Conservation (phyloP, 768 basidiomycete genomes). For the Podaxis carcinomalis region DNA sequence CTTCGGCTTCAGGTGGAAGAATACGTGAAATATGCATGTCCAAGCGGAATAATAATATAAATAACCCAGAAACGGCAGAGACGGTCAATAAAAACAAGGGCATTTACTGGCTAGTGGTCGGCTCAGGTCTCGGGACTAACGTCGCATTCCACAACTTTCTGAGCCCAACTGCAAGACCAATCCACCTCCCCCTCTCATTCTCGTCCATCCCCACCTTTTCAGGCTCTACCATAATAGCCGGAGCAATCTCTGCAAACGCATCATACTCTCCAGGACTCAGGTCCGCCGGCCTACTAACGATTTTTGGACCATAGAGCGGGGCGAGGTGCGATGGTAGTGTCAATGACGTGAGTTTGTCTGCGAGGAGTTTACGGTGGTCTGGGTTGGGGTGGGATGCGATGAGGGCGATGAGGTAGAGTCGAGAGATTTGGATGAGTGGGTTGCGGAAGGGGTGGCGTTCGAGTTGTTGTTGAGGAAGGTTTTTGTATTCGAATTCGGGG, state of each 20-base stretch:
- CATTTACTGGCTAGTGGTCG: not conserved
- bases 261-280: conserved; percentile 7
- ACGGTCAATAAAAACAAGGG: too few relatives aligned
- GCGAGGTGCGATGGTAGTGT: not conserved
- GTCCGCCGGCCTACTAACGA: not conserved
- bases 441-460: conserved; percentile 5
- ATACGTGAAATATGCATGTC: too few relatives aligned
- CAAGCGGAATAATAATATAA: too few relatives aligned
- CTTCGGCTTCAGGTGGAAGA: too few relatives aligned
- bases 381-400: conserved; percentile 7
- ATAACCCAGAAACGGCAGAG: too few relatives aligned
- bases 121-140: not conserved
- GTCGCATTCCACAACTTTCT: conserved; percentile 6
- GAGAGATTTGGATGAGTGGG: not conserved
- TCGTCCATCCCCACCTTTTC: conserved; percentile 4
- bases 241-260: conserved; percentile 5
- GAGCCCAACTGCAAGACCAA: conserved; percentile 6
- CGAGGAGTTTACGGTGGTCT: not conserved
- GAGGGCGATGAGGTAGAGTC: conserved; percentile 5
- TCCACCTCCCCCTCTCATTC: conserved; percentile 5
- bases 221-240: not conserved
- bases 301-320: conserved; percentile 3
- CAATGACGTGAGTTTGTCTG: not conserved
- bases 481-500: not conserved
- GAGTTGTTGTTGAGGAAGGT: conserved; percentile 2